Percentiles rank a stretch among this genome's conserved stretches.
phyloP scores from a whole-genome alignment of 2,329 filamentous ascomycete genomes.

The Bretziella fagacearum region DNA sequence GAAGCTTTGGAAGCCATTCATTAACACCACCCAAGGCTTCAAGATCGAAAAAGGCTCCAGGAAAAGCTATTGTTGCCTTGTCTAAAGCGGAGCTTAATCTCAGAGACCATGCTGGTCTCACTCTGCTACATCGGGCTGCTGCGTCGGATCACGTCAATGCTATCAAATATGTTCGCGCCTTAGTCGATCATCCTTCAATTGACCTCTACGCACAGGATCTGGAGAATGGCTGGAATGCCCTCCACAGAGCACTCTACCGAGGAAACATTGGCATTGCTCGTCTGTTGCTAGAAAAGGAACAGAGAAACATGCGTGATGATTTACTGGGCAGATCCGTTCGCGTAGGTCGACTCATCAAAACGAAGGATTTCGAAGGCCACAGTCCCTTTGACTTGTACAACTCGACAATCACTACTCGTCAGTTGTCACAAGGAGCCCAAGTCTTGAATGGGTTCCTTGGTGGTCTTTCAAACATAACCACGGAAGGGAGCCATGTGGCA shows the following conservation, averaged over 20 bases:
- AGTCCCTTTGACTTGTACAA: slow-evolving; percentile 80
- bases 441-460: too few relatives aligned
- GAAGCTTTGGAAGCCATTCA: slow-evolving; percentile 22
- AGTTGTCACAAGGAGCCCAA: slow-evolving; percentile 13
- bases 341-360: slow-evolving; percentile 67
- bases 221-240: slow-evolving; percentile 89
- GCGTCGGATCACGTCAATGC: slow-evolving; percentile 57
- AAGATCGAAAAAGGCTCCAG: slow-evolving; percentile 35
- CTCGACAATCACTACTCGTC: slow-evolving; percentile 25
- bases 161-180: slow-evolving; percentile 54
- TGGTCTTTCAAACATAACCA: too few relatives aligned
- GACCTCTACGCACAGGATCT: slow-evolving; percentile 77
- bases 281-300: slow-evolving; percentile 62
- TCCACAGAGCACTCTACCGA: slow-evolving; percentile 79
- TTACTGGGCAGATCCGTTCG: slow-evolving; percentile 38
- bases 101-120: slow-evolving; percentile 66
- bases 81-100: slow-evolving; percentile 61
- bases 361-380: slow-evolving; percentile 88
- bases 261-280: slow-evolving; percentile 80
- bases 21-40: slow-evolving; percentile 12
- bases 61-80: slow-evolving; percentile 27
- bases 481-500: slow-evolving; percentile 18
- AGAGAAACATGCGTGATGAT: slow-evolving; percentile 21
- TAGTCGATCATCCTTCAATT: slow-evolving; percentile 66
- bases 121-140: slow-evolving; percentile 67